Evolutionary conservation across 2,329 filamentous ascomycete species (phyloP).

Genomic region (Calycina herbarum): DNA sequence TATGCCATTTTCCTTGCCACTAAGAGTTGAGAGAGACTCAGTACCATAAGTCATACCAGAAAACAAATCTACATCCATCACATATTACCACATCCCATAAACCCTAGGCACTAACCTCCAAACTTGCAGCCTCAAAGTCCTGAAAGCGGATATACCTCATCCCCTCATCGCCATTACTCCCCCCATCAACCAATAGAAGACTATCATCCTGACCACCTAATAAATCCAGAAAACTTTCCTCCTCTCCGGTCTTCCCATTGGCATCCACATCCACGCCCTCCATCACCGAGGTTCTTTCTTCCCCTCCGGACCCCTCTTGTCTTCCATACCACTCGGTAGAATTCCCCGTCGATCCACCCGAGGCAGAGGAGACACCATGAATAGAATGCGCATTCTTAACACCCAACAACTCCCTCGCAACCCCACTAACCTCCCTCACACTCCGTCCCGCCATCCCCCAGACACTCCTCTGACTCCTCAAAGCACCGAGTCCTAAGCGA

Average conservation of each 20-base stretch:
- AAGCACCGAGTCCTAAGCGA: constrained; percentile 57
- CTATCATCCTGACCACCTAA: neutral
- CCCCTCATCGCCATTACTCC: constrained; percentile 1
- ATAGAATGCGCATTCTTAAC: neutral
- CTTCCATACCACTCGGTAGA: neutral
- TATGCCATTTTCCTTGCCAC: no score
- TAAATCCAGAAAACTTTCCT: constrained; percentile 5
- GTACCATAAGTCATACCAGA: no score
- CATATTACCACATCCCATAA: no score
- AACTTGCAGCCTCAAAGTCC: neutral
- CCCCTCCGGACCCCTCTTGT: neutral
- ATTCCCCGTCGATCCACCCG: neutral
- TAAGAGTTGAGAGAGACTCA: neutral
- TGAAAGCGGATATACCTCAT: neutral
- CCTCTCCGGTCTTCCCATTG: neutral
- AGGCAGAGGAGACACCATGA: neutral
- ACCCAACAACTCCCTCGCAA: constrained; percentile 50
- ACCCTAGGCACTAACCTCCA: neutral
- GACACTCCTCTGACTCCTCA: constrained; percentile 53
- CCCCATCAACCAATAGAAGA: constrained; percentile 3
- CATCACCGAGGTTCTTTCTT: neutral
- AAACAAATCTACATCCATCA: no score
- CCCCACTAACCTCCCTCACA: constrained; percentile 55
- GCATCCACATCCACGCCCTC: neutral
- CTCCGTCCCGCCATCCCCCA: constrained; percentile 59